phyloP scores from a whole-genome alignment of 225 moss, liverwort and hornwort genomes.

The Neckera pumila region DNA sequence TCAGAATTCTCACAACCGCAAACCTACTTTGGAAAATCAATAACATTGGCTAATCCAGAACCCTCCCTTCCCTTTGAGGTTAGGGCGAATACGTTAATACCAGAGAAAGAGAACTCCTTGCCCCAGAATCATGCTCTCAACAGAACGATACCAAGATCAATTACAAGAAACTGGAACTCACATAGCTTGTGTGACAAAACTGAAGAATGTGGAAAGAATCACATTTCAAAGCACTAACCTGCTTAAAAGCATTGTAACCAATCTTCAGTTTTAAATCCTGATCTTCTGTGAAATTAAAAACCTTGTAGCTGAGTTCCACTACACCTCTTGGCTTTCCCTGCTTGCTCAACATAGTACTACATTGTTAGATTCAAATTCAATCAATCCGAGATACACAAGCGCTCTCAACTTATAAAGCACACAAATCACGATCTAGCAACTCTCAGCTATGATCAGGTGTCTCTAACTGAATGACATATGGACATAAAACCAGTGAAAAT shows the following conservation, averaged over 20 bases:
- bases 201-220: neutral
- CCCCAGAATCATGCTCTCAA: neutral
- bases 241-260: constrained; percentile 75
- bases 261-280: constrained; percentile 92
- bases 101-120: neutral
- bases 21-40: neutral
- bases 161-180: neutral
- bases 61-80: neutral
- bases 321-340: constrained; percentile 70
- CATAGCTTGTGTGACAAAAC: neutral
- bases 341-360: neutral
- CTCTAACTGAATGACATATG: neutral
- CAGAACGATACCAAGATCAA: neutral
- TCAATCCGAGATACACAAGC: neutral
- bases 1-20: neutral
- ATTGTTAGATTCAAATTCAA: neutral
- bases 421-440: neutral
- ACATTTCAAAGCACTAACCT: constrained; percentile 17
- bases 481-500: neutral
- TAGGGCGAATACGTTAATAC: too few species aligned
- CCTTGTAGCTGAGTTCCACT: constrained; percentile 89
- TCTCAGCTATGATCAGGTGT: neutral
- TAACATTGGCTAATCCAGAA: neutral
- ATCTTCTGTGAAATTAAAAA: constrained; percentile 96
- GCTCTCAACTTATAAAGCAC: neutral